Conservation (phyloP, 2,329 filamentous ascomycete genomes). For the Phoma sp. region DNA sequence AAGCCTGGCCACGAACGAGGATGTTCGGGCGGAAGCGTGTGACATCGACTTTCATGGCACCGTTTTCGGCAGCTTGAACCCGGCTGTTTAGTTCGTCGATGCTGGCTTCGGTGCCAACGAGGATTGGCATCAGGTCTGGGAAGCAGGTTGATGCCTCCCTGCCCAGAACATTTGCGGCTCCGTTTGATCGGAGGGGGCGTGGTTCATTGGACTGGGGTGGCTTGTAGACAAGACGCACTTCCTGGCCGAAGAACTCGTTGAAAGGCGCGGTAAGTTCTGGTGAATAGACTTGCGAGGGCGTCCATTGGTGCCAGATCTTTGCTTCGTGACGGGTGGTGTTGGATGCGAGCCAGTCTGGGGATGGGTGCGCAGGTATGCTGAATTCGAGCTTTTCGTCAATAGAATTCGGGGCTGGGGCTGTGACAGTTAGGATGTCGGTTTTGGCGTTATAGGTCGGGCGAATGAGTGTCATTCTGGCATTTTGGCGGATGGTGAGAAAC, state of each 20-base stretch:
- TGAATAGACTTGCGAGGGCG: constrained; percentile 64
- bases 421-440: constrained; percentile 58
- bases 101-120: constrained; percentile 64
- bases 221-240: constrained; percentile 68
- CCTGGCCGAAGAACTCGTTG: constrained; percentile 62
- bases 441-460: constrained; percentile 59
- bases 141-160: constrained; percentile 63
- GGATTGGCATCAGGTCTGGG: constrained; percentile 65
- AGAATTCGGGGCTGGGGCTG: constrained; percentile 51
- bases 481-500: constrained; percentile 69
- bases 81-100: constrained; percentile 66
- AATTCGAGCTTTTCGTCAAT: constrained; percentile 49
- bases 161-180: constrained; percentile 62
- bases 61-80: constrained; percentile 50
- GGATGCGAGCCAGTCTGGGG: constrained; percentile 59
- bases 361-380: constrained; percentile 63
- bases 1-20: constrained; percentile 59
- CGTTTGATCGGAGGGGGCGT: constrained; percentile 64
- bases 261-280: constrained; percentile 61
- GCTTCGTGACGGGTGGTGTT: constrained; percentile 61
- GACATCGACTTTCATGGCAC: constrained; percentile 63
- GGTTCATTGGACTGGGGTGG: constrained; percentile 58
- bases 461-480: constrained; percentile 69
- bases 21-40: constrained; percentile 69
- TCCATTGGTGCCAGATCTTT: constrained; percentile 66